Evolutionary conservation across 257 asterid genomes (phyloP), one percentile per base, ranked within the genome.

Genomic region (Scutellaria galericulata): DNA sequence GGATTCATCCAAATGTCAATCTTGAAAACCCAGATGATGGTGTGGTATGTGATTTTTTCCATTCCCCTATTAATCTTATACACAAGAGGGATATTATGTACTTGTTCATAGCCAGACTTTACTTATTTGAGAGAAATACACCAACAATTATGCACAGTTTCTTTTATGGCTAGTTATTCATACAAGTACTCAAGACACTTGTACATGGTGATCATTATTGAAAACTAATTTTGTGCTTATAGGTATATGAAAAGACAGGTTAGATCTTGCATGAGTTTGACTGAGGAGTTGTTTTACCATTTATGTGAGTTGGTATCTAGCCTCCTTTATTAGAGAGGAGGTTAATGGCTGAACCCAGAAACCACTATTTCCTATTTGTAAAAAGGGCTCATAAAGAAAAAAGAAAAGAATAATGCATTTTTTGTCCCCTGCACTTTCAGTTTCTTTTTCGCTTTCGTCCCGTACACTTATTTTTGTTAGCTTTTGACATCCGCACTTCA

Each of bases 1-100:
- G 94, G 96, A 73, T 90, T 79, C 97, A 90, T 85, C 97, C 97
- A 71, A 90, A 90, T 78, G 78, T 88, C 80, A 90, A 90, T 75
- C 96, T 91, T 73, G 96, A 91, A 74, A 83, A 74, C 77, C 96
- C 96, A 71, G 97, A 91, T 69, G 82, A 84, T 50, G 87, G 90
- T 40, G 92, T 91, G 96, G 97, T 91, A 88, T 57, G 90, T 20
- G 13, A 56, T 61, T 52, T 64, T 65, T 8, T 24, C 27, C 27
- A 24, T 24, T 24, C 1, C 27, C 2, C 27, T 24, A 24, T 24
- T 24, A 24, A 24, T 24, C 1, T 24, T 24, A 1, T 24, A 24
- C 27, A 1, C 27, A 24, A 24, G 27, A 24, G 27, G 1, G 27
- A 24, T 24, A 2, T 24, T 24, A 24, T 24, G 27, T 24, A 24